Evolutionary conservation across 2,329 filamentous ascomycete genomes (phyloP).

Genomic region (Didymella arachidicola): DNA sequence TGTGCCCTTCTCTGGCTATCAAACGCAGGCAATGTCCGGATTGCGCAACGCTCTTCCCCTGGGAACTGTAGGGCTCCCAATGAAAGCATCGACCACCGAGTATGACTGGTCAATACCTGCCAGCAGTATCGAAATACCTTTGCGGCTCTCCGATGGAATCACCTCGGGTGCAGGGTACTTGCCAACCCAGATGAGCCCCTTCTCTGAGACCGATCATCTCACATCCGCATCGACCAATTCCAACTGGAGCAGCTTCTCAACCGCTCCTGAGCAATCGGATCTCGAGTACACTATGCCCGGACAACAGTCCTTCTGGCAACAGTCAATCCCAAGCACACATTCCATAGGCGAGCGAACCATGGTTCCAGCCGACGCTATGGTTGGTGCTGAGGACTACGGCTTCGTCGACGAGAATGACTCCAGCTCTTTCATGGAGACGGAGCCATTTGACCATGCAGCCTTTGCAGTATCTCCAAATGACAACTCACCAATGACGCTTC

Average conservation of each 20-base stretch:
- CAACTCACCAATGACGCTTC: constrained; percentile 15
- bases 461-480: constrained; percentile 23
- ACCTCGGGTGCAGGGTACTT: constrained; percentile 11
- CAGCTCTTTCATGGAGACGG: constrained; percentile 17
- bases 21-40: constrained; percentile 26
- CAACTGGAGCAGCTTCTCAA: constrained; percentile 20
- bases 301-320: constrained; percentile 16
- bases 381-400: constrained; percentile 24
- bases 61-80: constrained; percentile 15
- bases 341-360: constrained; percentile 12
- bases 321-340: constrained; percentile 5
- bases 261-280: constrained; percentile 8
- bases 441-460: constrained; percentile 13
- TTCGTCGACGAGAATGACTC: constrained; percentile 8
- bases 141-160: constrained; percentile 8
- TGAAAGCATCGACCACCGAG: constrained; percentile 14
- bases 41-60: constrained; percentile 22
- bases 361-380: constrained; percentile 25
- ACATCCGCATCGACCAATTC: constrained; percentile 9
- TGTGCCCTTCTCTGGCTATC: constrained; percentile 26
- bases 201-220: constrained; percentile 6
- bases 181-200: constrained; percentile 11
- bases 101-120: constrained; percentile 15
- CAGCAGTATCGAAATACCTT: constrained; percentile 11
- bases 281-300: constrained; percentile 9